Percentiles rank a stretch among this genome's conserved stretches.
phyloP scores from a whole-genome alignment of 2,329 filamentous ascomycete genomes.

The Alternaria solani region DNA sequence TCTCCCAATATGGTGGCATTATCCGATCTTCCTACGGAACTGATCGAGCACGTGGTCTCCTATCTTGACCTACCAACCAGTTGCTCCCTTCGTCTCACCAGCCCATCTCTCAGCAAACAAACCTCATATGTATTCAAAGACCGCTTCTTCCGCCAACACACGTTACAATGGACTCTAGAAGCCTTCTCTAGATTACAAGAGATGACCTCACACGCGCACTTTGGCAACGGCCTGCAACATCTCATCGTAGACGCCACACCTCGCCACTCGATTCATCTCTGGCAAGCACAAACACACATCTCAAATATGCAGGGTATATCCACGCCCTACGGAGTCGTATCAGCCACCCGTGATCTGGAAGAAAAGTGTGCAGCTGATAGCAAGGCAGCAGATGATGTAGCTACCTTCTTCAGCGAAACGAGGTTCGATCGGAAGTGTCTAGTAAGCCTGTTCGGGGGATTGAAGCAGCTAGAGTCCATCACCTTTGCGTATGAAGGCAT shows the following conservation, averaged over 20 bases:
- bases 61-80: conserved; percentile 28
- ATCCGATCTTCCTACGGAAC: conserved; percentile 30
- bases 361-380: conserved; percentile 6
- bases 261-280: conserved; percentile 29
- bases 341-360: conserved; percentile 5
- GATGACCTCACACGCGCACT: conserved; percentile 24
- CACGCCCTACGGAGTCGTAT: background rate
- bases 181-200: conserved; percentile 24
- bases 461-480: conserved; percentile 12
- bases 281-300: conserved; percentile 26
- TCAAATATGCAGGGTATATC: conserved; percentile 14
- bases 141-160: conserved; percentile 33
- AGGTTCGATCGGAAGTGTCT: conserved; percentile 34
- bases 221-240: conserved; percentile 26
- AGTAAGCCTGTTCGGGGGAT: conserved; percentile 22
- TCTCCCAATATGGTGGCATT: conserved; percentile 18
- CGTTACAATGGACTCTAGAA: conserved; percentile 27
- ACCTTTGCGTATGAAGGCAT: conserved; percentile 28
- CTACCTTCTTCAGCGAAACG: conserved; percentile 38
- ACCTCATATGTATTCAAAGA: conserved; percentile 28
- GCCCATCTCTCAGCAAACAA: conserved; percentile 23
- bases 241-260: conserved; percentile 42
- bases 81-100: conserved; percentile 31
- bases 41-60: conserved; percentile 30
- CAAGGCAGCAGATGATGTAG: conserved; percentile 16